Evolutionary conservation across 163 green algal genomes (phyloP).

Genomic region (Chlamydomonas reinhardtii): DNA sequence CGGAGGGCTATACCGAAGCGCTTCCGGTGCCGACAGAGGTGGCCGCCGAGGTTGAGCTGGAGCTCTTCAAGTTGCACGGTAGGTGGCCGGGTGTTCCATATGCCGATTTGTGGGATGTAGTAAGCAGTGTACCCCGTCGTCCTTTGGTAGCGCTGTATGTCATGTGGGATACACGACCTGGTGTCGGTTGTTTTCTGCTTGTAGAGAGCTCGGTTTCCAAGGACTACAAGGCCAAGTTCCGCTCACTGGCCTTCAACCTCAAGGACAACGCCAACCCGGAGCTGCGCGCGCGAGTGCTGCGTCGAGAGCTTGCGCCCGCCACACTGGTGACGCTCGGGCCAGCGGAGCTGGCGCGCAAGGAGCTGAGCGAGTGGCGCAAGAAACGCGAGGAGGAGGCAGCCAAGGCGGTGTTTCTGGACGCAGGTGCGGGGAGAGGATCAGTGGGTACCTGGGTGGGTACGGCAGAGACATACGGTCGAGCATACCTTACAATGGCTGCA

Average conservation of each 20-base stretch:
- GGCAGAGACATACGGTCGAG: no score
- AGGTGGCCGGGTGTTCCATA: not conserved
- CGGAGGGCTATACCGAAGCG: constrained; percentile 45
- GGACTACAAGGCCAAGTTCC: constrained; percentile 89
- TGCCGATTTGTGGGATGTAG: no score
- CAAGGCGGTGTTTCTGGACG: constrained; percentile 72
- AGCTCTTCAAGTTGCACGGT: constrained; percentile 68
- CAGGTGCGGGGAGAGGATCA: not conserved
- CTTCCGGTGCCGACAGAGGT: constrained; percentile 45
- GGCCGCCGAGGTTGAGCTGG: constrained; percentile 63
- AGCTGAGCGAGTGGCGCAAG: constrained; percentile 82
- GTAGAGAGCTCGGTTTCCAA: constrained; percentile 69
- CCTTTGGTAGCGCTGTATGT: no score
- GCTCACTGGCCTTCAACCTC: constrained; percentile 92
- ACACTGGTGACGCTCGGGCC: constrained; percentile 76
- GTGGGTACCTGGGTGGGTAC: no score
- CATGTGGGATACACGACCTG: no score
- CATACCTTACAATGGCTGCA: no score
- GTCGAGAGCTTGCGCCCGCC: constrained; percentile 64
- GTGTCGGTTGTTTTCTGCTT: no score
- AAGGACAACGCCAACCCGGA: constrained; percentile 87
- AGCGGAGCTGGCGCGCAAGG: constrained; percentile 79
- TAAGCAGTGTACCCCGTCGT: no score
- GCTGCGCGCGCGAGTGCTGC: constrained; percentile 80
- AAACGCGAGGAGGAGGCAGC: constrained; percentile 79